phyloP scores from a whole-genome alignment of 768 basidiomycete genomes.

The Guyanaporus albipodus region DNA sequence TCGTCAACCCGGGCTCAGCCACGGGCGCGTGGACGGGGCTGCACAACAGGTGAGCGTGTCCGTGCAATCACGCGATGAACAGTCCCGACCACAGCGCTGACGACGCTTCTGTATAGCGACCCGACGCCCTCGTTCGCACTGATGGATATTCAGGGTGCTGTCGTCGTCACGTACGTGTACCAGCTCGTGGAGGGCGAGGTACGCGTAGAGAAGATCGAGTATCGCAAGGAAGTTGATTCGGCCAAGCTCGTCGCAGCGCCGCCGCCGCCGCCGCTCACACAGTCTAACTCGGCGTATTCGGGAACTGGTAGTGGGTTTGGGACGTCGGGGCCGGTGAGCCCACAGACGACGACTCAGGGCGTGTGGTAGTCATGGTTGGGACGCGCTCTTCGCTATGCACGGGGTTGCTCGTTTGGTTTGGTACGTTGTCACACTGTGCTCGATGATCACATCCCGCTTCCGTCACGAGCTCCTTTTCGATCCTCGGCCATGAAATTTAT shows the following conservation, averaged over 20 bases:
- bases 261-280: conserved; percentile 17
- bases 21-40: conserved; percentile 90
- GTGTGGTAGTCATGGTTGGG: conserved; percentile 23
- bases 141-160: conserved; percentile 96
- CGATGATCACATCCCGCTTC: neutral
- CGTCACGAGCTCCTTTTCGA: neutral
- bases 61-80: no score
- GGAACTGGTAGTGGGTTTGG: conserved; percentile 22
- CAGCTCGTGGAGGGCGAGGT: conserved; percentile 93
- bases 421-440: neutral
- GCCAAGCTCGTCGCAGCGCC: conserved; percentile 26
- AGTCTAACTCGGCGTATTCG: conserved; percentile 33
- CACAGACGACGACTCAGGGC: conserved; percentile 22
- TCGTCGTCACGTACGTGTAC: conserved; percentile 96
- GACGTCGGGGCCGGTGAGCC: conserved; percentile 23
- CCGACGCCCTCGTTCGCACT: conserved; percentile 92
- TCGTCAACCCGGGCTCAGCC: conserved; percentile 92
- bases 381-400: neutral
- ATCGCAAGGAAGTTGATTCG: conserved; percentile 57
- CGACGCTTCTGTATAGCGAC: conserved; percentile 48
- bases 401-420: neutral
- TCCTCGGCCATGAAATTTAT: neutral
- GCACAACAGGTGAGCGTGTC: conserved; percentile 7
- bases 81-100: conserved; percentile 2
- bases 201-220: conserved; percentile 88